These are phyloP conservation scores for Hanseniaspora taiwanica DNA, from an alignment of 805 yeast genomes.

Conservation along the genomic window DNA sequence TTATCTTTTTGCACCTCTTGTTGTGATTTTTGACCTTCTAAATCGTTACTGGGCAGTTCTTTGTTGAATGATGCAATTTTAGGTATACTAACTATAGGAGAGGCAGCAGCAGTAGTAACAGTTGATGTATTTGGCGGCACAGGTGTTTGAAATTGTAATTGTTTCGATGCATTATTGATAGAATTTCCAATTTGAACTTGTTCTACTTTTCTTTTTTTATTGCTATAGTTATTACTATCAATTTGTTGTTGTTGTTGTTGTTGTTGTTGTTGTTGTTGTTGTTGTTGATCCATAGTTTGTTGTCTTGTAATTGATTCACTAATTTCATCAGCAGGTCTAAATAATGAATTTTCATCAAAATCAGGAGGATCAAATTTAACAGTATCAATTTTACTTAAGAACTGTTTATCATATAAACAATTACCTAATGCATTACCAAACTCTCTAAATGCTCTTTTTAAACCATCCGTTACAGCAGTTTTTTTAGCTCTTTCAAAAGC, in stretches of 20 bases:
- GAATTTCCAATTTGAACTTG: no score
- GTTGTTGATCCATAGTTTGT: neutral
- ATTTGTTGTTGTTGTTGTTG: neutral
- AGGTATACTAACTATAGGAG: neutral
- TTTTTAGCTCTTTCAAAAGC: constrained; percentile 79
- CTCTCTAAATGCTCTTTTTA: constrained; percentile 64
- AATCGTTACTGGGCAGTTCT: neutral
- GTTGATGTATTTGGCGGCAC: neutral
- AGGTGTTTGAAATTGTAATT: neutral
- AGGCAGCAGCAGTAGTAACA: neutral
- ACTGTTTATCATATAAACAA: constrained; percentile 69
- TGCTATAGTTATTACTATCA: neutral
- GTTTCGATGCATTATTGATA: no score
- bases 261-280: neutral
- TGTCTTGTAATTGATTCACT: constrained; percentile 10
- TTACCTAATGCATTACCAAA: constrained; percentile 78
- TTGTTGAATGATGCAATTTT: neutral
- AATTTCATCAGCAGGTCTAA: constrained; percentile 25
- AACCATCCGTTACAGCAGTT: constrained; percentile 73
- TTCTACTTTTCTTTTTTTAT: neutral
- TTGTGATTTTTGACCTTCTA: neutral
- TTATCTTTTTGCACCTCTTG: neutral
- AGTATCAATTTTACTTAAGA: constrained; percentile 28
- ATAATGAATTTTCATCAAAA: constrained; percentile 30
- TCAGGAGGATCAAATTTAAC: constrained; percentile 33